These are phyloP conservation scores for Globisporangium orthogonon DNA, from an alignment of 352 stramenopile species.

Conservation along the genomic window DNA sequence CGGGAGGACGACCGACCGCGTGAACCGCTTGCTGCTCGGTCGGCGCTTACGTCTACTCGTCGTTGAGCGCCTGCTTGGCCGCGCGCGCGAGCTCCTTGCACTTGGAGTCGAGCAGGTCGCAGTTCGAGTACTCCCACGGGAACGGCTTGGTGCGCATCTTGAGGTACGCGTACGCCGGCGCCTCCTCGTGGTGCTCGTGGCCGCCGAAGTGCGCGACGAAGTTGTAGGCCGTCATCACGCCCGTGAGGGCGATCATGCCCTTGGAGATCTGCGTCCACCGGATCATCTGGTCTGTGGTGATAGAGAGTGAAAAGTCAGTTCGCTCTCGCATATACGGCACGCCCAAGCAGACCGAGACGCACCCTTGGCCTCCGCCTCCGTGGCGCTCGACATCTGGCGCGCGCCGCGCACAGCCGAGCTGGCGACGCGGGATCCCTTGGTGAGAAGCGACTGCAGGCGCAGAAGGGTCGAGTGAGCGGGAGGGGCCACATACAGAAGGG, in stretches of 20 bases:
- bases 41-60: conserved; percentile 7
- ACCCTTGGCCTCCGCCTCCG: conserved; percentile 80
- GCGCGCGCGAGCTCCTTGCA: conserved; percentile 62
- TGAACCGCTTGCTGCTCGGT: background rate
- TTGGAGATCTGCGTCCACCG: conserved; percentile 84
- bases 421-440: conserved; percentile 44
- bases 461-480: background rate
- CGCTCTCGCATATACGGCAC: background rate
- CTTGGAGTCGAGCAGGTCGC: conserved; percentile 71
- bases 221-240: conserved; percentile 52
- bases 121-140: conserved; percentile 75
- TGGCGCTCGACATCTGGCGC: conserved; percentile 76
- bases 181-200: conserved; percentile 54
- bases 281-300: conserved; percentile 62
- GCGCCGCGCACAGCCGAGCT: conserved; percentile 50
- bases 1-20: too few species aligned
- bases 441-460: conserved; percentile 46
- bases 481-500: background rate
- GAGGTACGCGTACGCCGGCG: conserved; percentile 69
- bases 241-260: conserved; percentile 65
- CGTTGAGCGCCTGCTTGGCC: conserved; percentile 62
- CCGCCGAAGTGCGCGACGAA: conserved; percentile 34
- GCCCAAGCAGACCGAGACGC: conserved; percentile 8
- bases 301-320: background rate
- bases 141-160: conserved; percentile 87